phyloP scores from a whole-genome alignment of 1,284 basidiomycete genomes.

The Tremellales sp. region DNA sequence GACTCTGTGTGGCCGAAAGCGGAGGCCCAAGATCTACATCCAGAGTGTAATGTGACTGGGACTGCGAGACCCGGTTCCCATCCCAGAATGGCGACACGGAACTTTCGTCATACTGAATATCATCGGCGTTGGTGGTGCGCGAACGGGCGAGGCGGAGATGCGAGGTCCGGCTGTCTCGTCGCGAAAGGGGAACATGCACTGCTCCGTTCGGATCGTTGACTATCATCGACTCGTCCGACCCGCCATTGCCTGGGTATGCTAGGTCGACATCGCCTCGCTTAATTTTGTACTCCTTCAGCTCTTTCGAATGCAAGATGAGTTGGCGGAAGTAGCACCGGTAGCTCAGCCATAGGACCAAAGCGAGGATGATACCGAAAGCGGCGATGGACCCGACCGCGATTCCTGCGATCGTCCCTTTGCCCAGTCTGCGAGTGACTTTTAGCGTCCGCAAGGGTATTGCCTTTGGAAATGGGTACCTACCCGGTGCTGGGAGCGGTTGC shows the following conservation, averaged over 20 bases:
- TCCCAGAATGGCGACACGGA: constrained; percentile 40
- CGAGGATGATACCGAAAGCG: constrained; percentile 29
- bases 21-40: constrained; percentile 51
- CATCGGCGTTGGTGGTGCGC: not conserved
- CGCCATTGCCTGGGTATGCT: constrained; percentile 11
- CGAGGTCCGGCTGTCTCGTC: not conserved
- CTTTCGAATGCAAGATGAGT: constrained; percentile 25
- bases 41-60: constrained; percentile 6
- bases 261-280: constrained; percentile 34
- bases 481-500: constrained; percentile 21
- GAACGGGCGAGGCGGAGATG: not conserved
- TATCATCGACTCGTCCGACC: constrained; percentile 4
- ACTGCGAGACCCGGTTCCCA: constrained; percentile 1
- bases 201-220: constrained; percentile 3
- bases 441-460: too few species aligned
- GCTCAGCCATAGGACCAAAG: constrained; percentile 37
- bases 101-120: not conserved
- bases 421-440: constrained; percentile 15
- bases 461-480: too few species aligned
- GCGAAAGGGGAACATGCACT: not conserved
- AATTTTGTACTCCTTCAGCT: constrained; percentile 22
- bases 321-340: constrained; percentile 32
- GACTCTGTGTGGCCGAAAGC: not conserved
- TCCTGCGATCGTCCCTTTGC: constrained; percentile 36
- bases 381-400: constrained; percentile 35